Conservation (phyloP, 495 filamentous ascomycete genomes). For the Aspergillus steynii region DNA sequence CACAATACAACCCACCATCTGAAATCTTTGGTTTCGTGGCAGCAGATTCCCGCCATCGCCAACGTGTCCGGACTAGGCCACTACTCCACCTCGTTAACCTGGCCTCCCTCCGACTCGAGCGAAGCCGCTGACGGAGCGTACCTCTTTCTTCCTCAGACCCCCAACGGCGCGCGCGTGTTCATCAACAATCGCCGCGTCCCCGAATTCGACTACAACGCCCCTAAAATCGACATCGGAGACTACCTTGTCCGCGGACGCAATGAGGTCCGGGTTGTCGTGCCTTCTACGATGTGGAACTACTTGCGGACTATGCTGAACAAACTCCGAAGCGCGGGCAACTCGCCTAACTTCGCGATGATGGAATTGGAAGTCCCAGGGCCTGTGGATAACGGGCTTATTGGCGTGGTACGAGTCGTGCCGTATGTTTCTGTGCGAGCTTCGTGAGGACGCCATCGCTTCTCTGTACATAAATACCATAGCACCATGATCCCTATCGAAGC, state of each 20-base stretch:
- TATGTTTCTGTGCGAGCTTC: conserved; percentile 1
- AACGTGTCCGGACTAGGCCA: conserved; percentile 66
- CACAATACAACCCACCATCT: conserved; percentile 35
- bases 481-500: too few relatives aligned
- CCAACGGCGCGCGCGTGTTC: conserved; percentile 6
- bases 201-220: conserved; percentile 8
- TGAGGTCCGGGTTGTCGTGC: conserved; percentile 3
- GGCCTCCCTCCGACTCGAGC: conserved; percentile 23
- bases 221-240: conserved; percentile 2
- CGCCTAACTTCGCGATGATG: not conserved
- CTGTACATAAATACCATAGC: not conserved
- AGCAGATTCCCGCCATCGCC: conserved; percentile 53
- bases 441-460: not conserved
- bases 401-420: conserved; percentile 1
- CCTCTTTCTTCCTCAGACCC: conserved; percentile 9
- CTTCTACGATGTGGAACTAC: conserved; percentile 11
- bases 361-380: not conserved
- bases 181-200: conserved; percentile 4
- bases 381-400: conserved; percentile 11
- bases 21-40: conserved; percentile 37
- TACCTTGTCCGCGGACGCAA: conserved; percentile 5
- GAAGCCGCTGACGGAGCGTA: conserved; percentile 23
- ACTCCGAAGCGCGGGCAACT: not conserved
- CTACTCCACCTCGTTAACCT: conserved; percentile 45
- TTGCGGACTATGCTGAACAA: conserved; percentile 8